Evolutionary conservation across 768 basidiomycete species (phyloP).

Genomic region (Agaricus bisporus): DNA sequence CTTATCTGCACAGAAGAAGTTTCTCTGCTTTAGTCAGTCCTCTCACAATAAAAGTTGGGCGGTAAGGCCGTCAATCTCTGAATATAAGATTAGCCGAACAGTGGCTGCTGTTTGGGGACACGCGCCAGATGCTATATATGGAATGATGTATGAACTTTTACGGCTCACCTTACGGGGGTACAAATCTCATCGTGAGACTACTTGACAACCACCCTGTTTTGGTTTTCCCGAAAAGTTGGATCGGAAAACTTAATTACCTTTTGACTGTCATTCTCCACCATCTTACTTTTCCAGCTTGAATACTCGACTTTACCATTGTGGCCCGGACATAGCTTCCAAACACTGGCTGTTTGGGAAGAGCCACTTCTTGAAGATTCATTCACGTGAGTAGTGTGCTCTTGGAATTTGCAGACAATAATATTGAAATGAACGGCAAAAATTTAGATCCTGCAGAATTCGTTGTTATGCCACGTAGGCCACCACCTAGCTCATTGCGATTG

Average conservation of each 20-base stretch:
- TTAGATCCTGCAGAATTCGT: neutral
- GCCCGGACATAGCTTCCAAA: neutral
- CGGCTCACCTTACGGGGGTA: too few relatives aligned
- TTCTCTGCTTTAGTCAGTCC: too few relatives aligned
- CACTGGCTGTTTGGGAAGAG: conserved; percentile 7
- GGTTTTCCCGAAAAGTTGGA: neutral
- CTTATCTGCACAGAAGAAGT: too few relatives aligned
- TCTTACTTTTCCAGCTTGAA: conserved; percentile 2
- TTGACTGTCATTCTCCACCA: neutral
- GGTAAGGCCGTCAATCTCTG: too few relatives aligned
- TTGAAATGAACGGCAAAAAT: neutral
- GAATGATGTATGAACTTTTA: too few relatives aligned
- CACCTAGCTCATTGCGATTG: conserved; percentile 62
- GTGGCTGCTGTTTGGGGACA: too few relatives aligned
- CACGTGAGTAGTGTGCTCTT: neutral
- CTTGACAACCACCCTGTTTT: too few relatives aligned
- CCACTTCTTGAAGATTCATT: neutral
- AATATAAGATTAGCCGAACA: too few relatives aligned
- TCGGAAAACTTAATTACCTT: too few relatives aligned
- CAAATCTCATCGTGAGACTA: too few relatives aligned
- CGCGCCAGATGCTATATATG: too few relatives aligned
- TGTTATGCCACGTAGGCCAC: conserved; percentile 60
- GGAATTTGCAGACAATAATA: neutral
- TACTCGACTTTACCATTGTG: neutral
- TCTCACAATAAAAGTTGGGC: too few relatives aligned